Percentiles rank a stretch among this genome's conserved stretches.
phyloP scores from a whole-genome alignment of 2,329 filamentous ascomycete genomes.

The Penicillium sp. region DNA sequence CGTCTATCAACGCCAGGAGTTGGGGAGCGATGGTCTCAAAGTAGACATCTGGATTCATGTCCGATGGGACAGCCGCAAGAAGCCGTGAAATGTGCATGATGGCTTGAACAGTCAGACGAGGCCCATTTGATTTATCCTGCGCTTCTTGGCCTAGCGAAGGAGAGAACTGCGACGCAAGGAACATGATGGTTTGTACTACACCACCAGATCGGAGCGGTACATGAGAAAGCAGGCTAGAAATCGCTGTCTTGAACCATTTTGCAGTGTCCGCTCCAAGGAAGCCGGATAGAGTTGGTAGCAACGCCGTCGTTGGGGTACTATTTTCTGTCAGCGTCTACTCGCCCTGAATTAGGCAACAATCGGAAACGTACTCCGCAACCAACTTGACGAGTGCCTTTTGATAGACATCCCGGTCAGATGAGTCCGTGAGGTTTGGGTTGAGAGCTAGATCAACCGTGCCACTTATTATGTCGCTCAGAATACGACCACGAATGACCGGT shows the following conservation, averaged over 20 bases:
- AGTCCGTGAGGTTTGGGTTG: slow-evolving; percentile 29
- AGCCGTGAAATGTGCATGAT: slow-evolving; percentile 45
- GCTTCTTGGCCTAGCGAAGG: slow-evolving; percentile 38
- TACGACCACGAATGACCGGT: slow-evolving; percentile 37
- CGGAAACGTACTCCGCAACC: slow-evolving; percentile 34
- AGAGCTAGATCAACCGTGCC: slow-evolving; percentile 39
- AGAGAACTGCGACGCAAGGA: slow-evolving; percentile 43
- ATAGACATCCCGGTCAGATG: slow-evolving; percentile 20
- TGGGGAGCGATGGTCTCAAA: slow-evolving; percentile 41
- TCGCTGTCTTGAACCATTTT: slow-evolving; percentile 39
- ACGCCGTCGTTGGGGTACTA: slow-evolving; percentile 36
- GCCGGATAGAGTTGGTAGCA: slow-evolving; percentile 37
- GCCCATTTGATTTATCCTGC: slow-evolving; percentile 33
- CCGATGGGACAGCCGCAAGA: slow-evolving; percentile 42
- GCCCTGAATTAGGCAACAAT: not conserved
- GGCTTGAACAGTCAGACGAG: slow-evolving; percentile 42
- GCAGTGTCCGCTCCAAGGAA: slow-evolving; percentile 38
- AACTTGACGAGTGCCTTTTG: slow-evolving; percentile 27
- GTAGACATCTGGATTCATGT: slow-evolving; percentile 35
- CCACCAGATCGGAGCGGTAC: slow-evolving; percentile 41
- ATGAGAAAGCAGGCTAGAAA: slow-evolving; percentile 38
- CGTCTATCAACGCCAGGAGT: slow-evolving; percentile 40
- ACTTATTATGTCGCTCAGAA: slow-evolving; percentile 42
- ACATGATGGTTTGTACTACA: slow-evolving; percentile 43
- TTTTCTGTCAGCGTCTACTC: slow-evolving; percentile 15